phyloP scores from a whole-genome alignment of 257 asterid genomes.

The Nicotiana otophora region DNA sequence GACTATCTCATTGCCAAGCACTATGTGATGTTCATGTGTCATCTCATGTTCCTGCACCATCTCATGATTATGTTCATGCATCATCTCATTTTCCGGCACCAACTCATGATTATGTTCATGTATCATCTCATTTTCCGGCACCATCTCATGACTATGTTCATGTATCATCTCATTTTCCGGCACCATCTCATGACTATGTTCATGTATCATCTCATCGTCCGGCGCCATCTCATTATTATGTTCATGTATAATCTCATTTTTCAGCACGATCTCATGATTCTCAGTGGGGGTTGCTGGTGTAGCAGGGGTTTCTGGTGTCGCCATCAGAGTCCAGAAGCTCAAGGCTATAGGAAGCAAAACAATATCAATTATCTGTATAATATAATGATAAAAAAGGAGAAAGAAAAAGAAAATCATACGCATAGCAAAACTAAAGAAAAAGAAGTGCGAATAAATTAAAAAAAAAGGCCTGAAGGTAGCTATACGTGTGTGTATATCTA shows the following conservation, averaged over 20 bases:
- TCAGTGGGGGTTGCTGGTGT: slow-evolving; percentile 10
- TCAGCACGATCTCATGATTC: not conserved
- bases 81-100: not conserved
- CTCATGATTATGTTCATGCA: not conserved
- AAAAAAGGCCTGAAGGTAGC: not conserved
- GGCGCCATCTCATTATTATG: not conserved
- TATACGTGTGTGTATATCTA: not conserved
- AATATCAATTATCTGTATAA: not conserved
- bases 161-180: not conserved
- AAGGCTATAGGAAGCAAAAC: not conserved
- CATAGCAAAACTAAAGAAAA: not conserved
- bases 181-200: not conserved
- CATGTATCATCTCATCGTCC: not conserved
- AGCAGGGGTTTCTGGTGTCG: not conserved
- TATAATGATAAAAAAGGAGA: not conserved
- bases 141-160: not conserved
- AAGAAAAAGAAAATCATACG: not conserved
- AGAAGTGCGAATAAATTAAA: not conserved
- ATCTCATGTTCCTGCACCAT: not conserved
- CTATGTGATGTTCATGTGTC: not conserved
- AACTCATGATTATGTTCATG: not conserved
- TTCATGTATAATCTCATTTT: not conserved
- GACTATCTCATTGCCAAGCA: slow-evolving; percentile 8
- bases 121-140: not conserved
- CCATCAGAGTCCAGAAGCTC: slow-evolving; percentile 6